Conservation (phyloP, 345 rosid genomes). For the Mallotus nudiflorus region DNA sequence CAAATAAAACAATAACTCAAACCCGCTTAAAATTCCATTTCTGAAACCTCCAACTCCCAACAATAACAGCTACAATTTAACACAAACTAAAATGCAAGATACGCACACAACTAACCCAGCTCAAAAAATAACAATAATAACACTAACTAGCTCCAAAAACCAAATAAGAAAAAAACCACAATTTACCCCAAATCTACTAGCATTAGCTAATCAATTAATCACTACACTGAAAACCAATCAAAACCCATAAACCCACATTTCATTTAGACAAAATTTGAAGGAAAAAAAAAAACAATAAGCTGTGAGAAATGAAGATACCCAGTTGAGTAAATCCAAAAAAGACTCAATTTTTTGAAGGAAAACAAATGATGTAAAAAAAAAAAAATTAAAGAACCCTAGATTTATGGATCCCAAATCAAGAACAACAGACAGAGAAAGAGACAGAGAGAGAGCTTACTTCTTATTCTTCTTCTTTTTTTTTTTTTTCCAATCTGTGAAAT, state of each 20-base stretch:
- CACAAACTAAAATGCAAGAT: too few relatives aligned
- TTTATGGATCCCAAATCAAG: conserved; percentile 32
- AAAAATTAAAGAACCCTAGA: conserved; percentile 32
- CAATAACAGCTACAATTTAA: too few relatives aligned
- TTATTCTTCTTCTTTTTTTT: background rate
- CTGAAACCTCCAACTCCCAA: too few relatives aligned
- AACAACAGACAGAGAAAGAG: background rate
- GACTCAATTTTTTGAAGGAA: too few relatives aligned
- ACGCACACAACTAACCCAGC: too few relatives aligned
- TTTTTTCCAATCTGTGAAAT: conserved; percentile 9
- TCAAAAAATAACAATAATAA: too few relatives aligned
- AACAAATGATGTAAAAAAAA: background rate
- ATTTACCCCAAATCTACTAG: too few relatives aligned
- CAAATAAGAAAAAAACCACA: too few relatives aligned
- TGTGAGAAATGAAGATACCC: background rate
- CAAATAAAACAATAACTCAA: too few relatives aligned
- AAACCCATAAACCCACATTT: background rate
- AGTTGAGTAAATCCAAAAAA: background rate
- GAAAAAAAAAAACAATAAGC: background rate
- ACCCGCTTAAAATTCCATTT: too few relatives aligned
- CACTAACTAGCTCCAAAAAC: too few relatives aligned
- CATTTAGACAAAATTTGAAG: conserved; percentile 6
- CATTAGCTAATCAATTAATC: too few relatives aligned
- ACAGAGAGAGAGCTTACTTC: conserved; percentile 26
- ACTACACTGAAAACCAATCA: background rate